A percentile compares a stretch with the other conserved stretches of the same genome.
phyloP scores from a whole-genome alignment of 495 filamentous ascomycete genomes.

The Penicillium crystallinum region DNA sequence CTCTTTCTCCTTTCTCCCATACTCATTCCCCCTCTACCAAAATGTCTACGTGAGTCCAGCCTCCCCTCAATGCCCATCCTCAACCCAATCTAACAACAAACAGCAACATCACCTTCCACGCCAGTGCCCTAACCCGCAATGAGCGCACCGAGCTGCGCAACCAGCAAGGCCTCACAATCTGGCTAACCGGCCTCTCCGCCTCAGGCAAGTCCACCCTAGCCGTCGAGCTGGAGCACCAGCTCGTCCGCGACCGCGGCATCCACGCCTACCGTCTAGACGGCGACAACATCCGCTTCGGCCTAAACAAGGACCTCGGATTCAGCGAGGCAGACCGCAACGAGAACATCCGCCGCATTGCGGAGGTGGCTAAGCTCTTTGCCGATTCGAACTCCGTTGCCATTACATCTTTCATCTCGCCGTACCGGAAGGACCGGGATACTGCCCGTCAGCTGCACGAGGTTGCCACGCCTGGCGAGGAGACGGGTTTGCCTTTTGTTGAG shows the following conservation, averaged over 20 bases:
- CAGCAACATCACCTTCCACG: conserved; percentile 99
- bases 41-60: conserved; percentile 44
- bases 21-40: conserved; percentile 23
- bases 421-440: conserved; percentile 74
- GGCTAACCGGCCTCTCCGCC: conserved; percentile 94
- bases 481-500: conserved; percentile 78
- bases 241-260: conserved; percentile 67
- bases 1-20: neutral
- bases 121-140: conserved; percentile 73
- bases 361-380: conserved; percentile 95
- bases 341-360: conserved; percentile 93
- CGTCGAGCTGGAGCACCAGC: conserved; percentile 90
- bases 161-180: conserved; percentile 90
- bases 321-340: conserved; percentile 88
- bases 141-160: conserved; percentile 77
- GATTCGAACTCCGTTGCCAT: conserved; percentile 82
- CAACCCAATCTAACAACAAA: conserved; percentile 9
- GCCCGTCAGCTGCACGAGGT: conserved; percentile 74
- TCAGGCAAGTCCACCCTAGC: conserved; percentile 96
- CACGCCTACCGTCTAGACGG: conserved; percentile 92
- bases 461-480: conserved; percentile 43
- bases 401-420: conserved; percentile 96
- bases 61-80: neutral
- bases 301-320: conserved; percentile 97
- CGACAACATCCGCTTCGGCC: conserved; percentile 96